phyloP scores from a whole-genome alignment of 345 rosid genomes.

The Rhizophora apiculata region DNA sequence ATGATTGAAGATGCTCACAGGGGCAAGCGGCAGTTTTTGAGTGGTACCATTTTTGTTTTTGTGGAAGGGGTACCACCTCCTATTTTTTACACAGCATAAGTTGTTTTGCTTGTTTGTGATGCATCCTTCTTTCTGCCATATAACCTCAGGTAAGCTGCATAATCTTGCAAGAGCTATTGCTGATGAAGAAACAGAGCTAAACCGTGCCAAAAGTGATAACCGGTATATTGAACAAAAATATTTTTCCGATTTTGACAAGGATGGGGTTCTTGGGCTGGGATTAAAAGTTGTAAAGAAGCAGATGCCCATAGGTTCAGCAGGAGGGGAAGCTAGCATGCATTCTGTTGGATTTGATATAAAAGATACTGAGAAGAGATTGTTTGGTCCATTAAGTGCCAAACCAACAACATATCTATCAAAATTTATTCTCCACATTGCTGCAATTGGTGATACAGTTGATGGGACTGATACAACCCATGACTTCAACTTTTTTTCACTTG shows the following conservation, averaged over 20 bases:
- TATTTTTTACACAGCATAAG: constrained; percentile 16
- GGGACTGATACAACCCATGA: constrained; percentile 99
- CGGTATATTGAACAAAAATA: constrained; percentile 35
- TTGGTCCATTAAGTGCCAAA: constrained; percentile 77
- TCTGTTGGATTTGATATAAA: constrained; percentile 55
- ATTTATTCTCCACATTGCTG: constrained; percentile 92
- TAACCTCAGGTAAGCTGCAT: constrained; percentile 80
- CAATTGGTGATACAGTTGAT: constrained; percentile 96
- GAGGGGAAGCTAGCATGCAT: constrained; percentile 45
- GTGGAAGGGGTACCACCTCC: constrained; percentile 3
- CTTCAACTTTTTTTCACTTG: constrained; percentile 92
- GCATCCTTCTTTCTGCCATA: constrained; percentile 22
- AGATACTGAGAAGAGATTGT: constrained; percentile 72
- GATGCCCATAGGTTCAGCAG: constrained; percentile 39
- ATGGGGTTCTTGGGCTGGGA: constrained; percentile 91
- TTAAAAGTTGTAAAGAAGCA: constrained; percentile 55
- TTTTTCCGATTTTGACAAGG: constrained; percentile 45
- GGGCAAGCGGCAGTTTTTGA: constrained; percentile 96
- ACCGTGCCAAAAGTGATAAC: constrained; percentile 47
- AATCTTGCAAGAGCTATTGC: constrained; percentile 92
- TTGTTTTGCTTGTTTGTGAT: constrained; percentile 21
- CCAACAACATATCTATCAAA: constrained; percentile 83
- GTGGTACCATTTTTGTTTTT: constrained; percentile 50
- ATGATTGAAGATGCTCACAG: constrained; percentile 97
- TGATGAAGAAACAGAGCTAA: constrained; percentile 77